Conservation (phyloP, 495 filamentous ascomycete genomes). For the Penicillium odoratum region DNA sequence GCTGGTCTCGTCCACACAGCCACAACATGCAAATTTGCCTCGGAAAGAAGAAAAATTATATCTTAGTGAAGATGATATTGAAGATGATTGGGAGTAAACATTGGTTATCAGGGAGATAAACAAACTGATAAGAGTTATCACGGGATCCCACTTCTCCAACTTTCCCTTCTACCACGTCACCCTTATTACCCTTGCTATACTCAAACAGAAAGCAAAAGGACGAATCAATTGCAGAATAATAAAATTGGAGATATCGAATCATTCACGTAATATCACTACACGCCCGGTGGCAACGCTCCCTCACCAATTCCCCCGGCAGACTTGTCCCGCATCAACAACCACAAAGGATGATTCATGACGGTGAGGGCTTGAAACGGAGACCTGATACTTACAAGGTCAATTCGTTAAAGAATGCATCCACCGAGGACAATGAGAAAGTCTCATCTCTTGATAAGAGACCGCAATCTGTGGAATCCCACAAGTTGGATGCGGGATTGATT, state of each 20-base stretch:
- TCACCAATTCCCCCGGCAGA: not conserved
- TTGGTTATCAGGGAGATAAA: not conserved
- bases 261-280: too few species aligned
- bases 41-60: slow-evolving; percentile 62
- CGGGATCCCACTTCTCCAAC: slow-evolving; percentile 4
- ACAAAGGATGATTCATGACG: slow-evolving; percentile 28
- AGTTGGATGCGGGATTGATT: slow-evolving; percentile 34
- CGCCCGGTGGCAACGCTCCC: too few species aligned
- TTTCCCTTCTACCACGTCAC: slow-evolving; percentile 2
- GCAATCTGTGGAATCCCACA: not conserved
- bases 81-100: slow-evolving; percentile 56
- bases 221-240: not conserved
- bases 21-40: slow-evolving; percentile 12
- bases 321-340: not conserved
- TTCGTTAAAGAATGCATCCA: not conserved
- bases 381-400: slow-evolving; percentile 7
- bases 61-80: slow-evolving; percentile 95
- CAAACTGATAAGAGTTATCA: not conserved
- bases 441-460: not conserved
- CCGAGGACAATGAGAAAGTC: not conserved
- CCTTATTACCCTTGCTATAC: not conserved
- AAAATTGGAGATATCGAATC: not conserved
- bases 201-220: not conserved
- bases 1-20: not conserved
- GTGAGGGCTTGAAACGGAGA: slow-evolving; percentile 15